These are phyloP conservation scores for Asterochloris sp. DNA, from an alignment of 139 green algal species.

Conservation along the genomic window DNA sequence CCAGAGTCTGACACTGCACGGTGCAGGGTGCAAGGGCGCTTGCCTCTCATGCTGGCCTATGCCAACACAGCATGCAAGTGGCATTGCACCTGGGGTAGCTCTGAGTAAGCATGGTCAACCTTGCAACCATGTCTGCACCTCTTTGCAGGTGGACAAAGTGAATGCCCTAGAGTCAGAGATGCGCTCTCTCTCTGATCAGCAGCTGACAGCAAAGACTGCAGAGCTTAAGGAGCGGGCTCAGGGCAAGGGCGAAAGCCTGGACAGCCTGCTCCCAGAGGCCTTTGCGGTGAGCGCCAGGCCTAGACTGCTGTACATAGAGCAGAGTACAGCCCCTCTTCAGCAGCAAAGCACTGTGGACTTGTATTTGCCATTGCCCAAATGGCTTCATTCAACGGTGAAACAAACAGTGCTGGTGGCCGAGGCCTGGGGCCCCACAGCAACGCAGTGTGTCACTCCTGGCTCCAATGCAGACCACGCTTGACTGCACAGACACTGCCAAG, in stretches of 20 bases:
- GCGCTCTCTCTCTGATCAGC: conserved; percentile 69
- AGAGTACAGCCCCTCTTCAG: neutral
- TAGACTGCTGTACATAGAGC: neutral
- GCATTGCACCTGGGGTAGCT: too few species aligned
- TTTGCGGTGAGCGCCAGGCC: conserved; percentile 59
- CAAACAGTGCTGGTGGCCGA: neutral
- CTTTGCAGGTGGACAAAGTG: conserved; percentile 73
- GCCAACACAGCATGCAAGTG: too few species aligned
- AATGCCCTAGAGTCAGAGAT: conserved; percentile 83
- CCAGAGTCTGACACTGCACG: too few species aligned
- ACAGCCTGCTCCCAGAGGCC: conserved; percentile 83
- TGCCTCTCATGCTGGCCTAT: too few species aligned
- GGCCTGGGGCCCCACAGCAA: neutral
- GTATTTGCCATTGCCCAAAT: too few species aligned
- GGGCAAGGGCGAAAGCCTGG: conserved; percentile 61
- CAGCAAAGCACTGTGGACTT: neutral
- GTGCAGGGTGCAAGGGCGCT: too few species aligned
- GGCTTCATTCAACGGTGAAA: neutral
- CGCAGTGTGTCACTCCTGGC: neutral
- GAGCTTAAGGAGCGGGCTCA: conserved; percentile 66
- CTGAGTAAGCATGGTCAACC: neutral
- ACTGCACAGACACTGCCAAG: too few species aligned
- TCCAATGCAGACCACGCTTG: neutral
- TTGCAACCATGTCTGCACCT: neutral
- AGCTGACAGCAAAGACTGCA: conserved; percentile 78